Percentiles rank a stretch among this genome's conserved stretches.
These are phyloP conservation scores for Solanum piurae DNA, from an alignment of 257 asterid genomes.

Conservation along the genomic window DNA sequence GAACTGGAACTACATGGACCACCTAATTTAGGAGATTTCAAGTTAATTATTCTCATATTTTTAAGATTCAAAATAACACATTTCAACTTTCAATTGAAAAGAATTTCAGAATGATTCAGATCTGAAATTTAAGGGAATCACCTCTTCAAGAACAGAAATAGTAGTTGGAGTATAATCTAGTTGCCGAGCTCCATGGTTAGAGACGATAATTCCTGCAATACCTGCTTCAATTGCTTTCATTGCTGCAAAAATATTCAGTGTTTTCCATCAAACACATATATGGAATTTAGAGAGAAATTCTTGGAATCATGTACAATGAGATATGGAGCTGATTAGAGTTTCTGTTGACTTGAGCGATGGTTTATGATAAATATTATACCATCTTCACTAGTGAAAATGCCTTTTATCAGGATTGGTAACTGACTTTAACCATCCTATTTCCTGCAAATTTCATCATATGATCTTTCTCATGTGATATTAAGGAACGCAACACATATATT, in stretches of 20 bases:
- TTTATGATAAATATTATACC: constrained; percentile 14
- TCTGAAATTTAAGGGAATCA: not conserved
- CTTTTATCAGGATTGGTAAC: constrained; percentile 46
- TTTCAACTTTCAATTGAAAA: not conserved
- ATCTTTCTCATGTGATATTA: not conserved
- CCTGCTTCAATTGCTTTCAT: constrained; percentile 44
- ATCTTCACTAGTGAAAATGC: constrained; percentile 48
- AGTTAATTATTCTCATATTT: not conserved
- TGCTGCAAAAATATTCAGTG: constrained; percentile 22
- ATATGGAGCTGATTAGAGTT: not conserved
- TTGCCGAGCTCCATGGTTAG: constrained; percentile 65
- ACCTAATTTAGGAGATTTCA: constrained; percentile 5
- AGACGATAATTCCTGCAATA: constrained; percentile 40
- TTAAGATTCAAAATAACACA: not conserved
- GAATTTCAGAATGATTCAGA: not conserved
- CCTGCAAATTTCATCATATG: constrained; percentile 22
- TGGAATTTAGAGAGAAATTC: not conserved
- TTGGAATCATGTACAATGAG: not conserved
- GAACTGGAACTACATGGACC: constrained; percentile 43
- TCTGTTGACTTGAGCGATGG: not conserved
- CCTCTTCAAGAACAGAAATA: constrained; percentile 55
- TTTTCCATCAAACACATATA: not conserved
- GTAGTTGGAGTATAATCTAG: constrained; percentile 48
- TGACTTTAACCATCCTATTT: constrained; percentile 53
- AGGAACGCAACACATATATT: not conserved